Base-by-base conservation (phyloP, 164 flowering plant genomes). In the Platanus orientalis region DNA sequence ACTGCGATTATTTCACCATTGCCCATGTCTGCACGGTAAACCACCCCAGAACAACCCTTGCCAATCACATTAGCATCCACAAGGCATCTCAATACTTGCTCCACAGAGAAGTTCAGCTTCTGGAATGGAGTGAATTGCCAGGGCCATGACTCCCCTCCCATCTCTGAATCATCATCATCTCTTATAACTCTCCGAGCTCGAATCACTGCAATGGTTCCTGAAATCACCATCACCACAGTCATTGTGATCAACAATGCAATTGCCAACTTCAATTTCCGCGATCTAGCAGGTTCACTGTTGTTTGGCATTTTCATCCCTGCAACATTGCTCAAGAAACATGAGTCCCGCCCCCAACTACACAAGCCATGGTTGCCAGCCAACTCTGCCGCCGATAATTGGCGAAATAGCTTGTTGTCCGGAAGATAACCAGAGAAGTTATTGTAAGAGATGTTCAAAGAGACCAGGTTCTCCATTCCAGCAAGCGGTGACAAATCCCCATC, bases 121-220 rank as follows among this genome's bases (percentile, higher is more conserved):
- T 90, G 96, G 78, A 85, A 89, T 25, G 92, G 96, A 49, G 90
- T 90, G 66, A 90, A 78, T 29, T 85, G 80, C 96, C 96, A 90
- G 27, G 82, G 75, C 71, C 78, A 85, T 7, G 86, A 75, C 20
- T 75, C 70, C 11, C 71, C 67, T 45, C 94, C 93, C 27, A 79
- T 40, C 62, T 90, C 96, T 0, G 92, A 78, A 64, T 85, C 89
- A 53, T 70, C 78, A 5, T 86, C 92, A 1, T 79, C 77, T 48
- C 57, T 54, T 6, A 65, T 55, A 11, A 58, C 58, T 54, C 57
- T 85, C 28, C 83, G 57, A 4, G 83, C 81, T 28, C 95, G 77
- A 17, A 84, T 57, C 30, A 83, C 76, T 11, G 84, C 88, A 58
- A 82, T 7, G 20, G 75, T 55, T 23, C 89, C 98, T 57, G 83